These are phyloP conservation scores for Lactifluus echinatus DNA, from an alignment of 768 basidiomycete genomes.

Conservation along the genomic window DNA sequence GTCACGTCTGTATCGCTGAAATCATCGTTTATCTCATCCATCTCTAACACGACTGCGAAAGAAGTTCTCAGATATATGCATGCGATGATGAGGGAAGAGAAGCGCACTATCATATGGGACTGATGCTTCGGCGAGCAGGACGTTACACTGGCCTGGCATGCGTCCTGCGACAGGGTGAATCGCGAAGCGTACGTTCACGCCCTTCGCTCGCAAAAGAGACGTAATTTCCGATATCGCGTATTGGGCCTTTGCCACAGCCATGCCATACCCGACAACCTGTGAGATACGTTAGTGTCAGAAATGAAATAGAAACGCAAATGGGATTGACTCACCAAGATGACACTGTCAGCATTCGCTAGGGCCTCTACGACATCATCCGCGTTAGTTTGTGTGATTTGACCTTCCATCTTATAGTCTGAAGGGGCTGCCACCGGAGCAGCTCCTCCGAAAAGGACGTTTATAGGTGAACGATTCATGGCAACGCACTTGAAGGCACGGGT, in stretches of 20 bases:
- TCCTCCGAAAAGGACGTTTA: slow-evolving; percentile 86
- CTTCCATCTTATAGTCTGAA: slow-evolving; percentile 65
- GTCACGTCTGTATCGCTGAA: slow-evolving; percentile 85
- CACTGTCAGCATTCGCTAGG: slow-evolving; percentile 69
- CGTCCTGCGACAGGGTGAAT: slow-evolving; percentile 89
- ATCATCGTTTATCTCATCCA: slow-evolving; percentile 94
- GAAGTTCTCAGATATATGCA: not conserved
- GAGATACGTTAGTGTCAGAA: not conserved
- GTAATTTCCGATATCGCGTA: slow-evolving; percentile 69
- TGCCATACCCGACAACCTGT: slow-evolving; percentile 82
- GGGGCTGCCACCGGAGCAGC: slow-evolving; percentile 51
- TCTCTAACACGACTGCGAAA: slow-evolving; percentile 72
- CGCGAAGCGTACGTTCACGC: slow-evolving; percentile 74
- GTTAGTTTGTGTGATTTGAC: slow-evolving; percentile 65
- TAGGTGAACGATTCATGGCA: slow-evolving; percentile 83
- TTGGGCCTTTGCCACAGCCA: slow-evolving; percentile 90
- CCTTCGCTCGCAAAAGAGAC: slow-evolving; percentile 59
- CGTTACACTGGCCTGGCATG: slow-evolving; percentile 91
- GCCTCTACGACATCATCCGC: slow-evolving; percentile 78
- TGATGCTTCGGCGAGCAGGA: slow-evolving; percentile 82
- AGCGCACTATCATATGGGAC: slow-evolving; percentile 80
- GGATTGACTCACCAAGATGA: slow-evolving; percentile 51
- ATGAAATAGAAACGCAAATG: not conserved
- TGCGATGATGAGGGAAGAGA: not conserved
- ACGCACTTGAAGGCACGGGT: slow-evolving; percentile 50